A percentile compares a stretch with the other conserved stretches of the same genome.
Conservation (phyloP, 2,329 filamentous ascomycete species). For the Penicillium paneum region DNA sequence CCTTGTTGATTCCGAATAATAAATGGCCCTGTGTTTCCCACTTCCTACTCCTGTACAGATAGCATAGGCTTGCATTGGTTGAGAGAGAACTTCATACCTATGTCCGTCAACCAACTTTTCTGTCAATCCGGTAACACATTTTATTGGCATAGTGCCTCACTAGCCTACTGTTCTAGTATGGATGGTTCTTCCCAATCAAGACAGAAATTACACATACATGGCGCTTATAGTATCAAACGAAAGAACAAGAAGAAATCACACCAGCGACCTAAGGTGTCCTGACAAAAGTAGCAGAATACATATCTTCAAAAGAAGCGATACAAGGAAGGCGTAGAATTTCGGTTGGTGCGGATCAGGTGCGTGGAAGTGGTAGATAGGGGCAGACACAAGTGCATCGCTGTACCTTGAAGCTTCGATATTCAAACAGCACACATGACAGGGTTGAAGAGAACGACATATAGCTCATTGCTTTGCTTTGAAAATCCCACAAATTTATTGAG, state of each 20-base stretch:
- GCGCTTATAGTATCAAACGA: no score
- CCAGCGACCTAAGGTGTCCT: not conserved
- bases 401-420: not conserved
- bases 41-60: slow-evolving; percentile 22
- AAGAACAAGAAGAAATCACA: not conserved
- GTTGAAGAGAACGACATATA: not conserved
- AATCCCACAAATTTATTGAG: not conserved
- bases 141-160: not conserved
- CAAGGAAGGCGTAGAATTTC: not conserved
- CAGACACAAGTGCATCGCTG: not conserved
- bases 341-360: not conserved
- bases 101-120: slow-evolving; percentile 4
- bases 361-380: not conserved
- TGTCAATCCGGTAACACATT: not conserved
- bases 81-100: slow-evolving; percentile 11
- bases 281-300: not conserved
- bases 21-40: slow-evolving; percentile 18
- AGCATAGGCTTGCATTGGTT: slow-evolving; percentile 24
- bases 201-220: no score
- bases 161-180: not conserved
- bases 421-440: not conserved
- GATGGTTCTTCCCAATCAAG: not conserved
- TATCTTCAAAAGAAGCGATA: not conserved
- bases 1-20: slow-evolving; percentile 18
- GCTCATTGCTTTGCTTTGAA: not conserved